Conservation (phyloP, 1,284 basidiomycete species). For the Cutaneotrichosporon cavernicola region DNA sequence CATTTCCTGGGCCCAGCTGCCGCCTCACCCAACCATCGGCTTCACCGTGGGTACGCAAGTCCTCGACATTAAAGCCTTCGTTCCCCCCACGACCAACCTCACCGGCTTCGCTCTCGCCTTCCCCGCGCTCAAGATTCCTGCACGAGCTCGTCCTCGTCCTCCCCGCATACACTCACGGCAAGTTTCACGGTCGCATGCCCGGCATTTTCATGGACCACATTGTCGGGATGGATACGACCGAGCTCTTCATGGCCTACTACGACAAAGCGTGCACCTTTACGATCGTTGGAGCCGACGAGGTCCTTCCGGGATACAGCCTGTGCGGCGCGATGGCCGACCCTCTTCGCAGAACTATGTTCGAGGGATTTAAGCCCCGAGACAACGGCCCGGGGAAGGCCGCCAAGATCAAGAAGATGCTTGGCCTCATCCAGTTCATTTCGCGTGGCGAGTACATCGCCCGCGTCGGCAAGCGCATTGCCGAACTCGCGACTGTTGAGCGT, state of each 20-base stretch:
- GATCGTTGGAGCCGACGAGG: neutral
- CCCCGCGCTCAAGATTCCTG: neutral
- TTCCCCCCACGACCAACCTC: neutral
- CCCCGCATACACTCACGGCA: neutral
- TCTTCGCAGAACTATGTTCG: neutral
- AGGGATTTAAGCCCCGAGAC: neutral
- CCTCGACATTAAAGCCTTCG: neutral
- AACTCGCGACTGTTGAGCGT: neutral
- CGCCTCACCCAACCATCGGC: too few species aligned
- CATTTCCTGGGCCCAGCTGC: too few species aligned
- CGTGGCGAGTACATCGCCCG: neutral
- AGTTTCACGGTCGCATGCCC: neutral
- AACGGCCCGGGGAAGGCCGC: neutral
- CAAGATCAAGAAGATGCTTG: neutral
- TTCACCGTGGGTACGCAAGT: neutral
- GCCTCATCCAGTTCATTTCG: neutral
- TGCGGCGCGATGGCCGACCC: neutral
- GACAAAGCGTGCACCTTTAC: neutral
- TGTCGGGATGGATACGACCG: neutral
- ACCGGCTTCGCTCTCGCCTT: neutral
- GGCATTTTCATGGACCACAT: neutral
- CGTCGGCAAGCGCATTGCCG: neutral
- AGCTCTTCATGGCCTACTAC: neutral
- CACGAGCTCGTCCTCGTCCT: neutral
- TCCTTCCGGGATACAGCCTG: neutral